Base-by-base conservation (phyloP, 495 filamentous ascomycete species). In the Hypoxylon fuscum region DNA sequence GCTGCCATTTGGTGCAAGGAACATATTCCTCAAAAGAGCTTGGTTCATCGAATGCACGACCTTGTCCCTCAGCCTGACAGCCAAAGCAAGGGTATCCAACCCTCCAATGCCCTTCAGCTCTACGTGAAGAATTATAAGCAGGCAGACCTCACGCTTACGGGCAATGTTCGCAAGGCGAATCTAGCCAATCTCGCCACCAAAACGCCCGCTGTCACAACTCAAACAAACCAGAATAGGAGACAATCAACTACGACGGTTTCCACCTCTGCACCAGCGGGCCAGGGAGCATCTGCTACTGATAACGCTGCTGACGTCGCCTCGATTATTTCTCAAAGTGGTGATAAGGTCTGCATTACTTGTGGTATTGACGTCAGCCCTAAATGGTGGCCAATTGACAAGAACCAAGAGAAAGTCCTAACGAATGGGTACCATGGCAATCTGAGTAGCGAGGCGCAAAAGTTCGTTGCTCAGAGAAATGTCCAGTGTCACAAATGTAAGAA, bases 91-190 rank as follows among this genome's bases (percentile, higher is more conserved):
- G 76, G 58, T 64, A 81, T 64, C 12, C 29, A 34, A 9, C 15
- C 25, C 25, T 18, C 35, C 1, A 96, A 87, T 58, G 94, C 90
- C 12, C 77, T 99, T 14, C 93, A 97, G 71, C 80, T 94, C 9
- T 99, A 89, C 69, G 89, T 87, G 21, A 84, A 84, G 48, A 93
- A 89, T 37, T 97, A 91, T 80, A 99, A 98, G 76, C 94, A 98
- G 72, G 93, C 94, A 15, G 95, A 99, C 65, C 81, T 94, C 17
- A 84, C 89, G 14, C 75, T 96, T 50, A 97, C 93, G 6, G 94
- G 94, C 17, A 97, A 95, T 14, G 88, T 93, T 37, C 88, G 95
- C 17, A 97, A 96, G 70, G 94, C 96, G 17, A 81, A 78, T 55
- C 67, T 80, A 35, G 76, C 78, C 52, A 74, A 74, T 14, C 51